Conservation (phyloP, 768 basidiomycete species). For the Leccinum obscurum region DNA sequence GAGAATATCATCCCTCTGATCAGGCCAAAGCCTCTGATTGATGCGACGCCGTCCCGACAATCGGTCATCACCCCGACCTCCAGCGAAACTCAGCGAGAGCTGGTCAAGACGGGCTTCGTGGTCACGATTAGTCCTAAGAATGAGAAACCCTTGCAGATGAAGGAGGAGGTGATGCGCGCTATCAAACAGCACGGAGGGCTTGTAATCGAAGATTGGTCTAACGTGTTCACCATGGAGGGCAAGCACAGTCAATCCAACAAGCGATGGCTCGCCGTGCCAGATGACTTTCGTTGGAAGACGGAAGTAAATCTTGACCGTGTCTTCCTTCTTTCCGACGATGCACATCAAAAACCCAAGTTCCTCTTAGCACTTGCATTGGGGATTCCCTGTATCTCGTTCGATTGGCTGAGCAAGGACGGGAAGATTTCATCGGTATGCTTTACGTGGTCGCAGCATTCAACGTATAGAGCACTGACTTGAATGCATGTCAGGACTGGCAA, state of each 20-base stretch:
- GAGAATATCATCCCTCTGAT: conserved; percentile 45
- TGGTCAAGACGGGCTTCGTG: conserved; percentile 56
- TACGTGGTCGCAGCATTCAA: background rate
- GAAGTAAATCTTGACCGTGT: conserved; percentile 44
- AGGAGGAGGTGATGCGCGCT: conserved; percentile 40
- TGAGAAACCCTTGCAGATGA: conserved; percentile 39
- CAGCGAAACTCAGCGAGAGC: conserved; percentile 36
- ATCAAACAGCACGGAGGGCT: conserved; percentile 55
- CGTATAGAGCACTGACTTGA: conserved; percentile 12
- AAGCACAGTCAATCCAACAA: conserved; percentile 41
- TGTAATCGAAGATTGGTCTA: conserved; percentile 63
- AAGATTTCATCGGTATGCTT: conserved; percentile 32
- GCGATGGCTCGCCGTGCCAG: conserved; percentile 52
- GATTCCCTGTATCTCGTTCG: conserved; percentile 71
- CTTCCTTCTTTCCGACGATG: conserved; percentile 67
- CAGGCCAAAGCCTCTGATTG: conserved; percentile 35
- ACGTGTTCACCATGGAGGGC: conserved; percentile 58
- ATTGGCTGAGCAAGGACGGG: conserved; percentile 44
- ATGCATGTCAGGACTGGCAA: conserved; percentile 54
- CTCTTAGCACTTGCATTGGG: conserved; percentile 82
- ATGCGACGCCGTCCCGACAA: conserved; percentile 50
- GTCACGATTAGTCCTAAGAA: conserved; percentile 49
- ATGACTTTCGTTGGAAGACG: conserved; percentile 47
- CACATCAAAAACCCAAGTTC: conserved; percentile 74
- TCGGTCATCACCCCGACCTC: conserved; percentile 42